These are phyloP conservation scores for Xylaria polymorpha DNA, from an alignment of 2,329 filamentous ascomycete species.

Conservation along the genomic window DNA sequence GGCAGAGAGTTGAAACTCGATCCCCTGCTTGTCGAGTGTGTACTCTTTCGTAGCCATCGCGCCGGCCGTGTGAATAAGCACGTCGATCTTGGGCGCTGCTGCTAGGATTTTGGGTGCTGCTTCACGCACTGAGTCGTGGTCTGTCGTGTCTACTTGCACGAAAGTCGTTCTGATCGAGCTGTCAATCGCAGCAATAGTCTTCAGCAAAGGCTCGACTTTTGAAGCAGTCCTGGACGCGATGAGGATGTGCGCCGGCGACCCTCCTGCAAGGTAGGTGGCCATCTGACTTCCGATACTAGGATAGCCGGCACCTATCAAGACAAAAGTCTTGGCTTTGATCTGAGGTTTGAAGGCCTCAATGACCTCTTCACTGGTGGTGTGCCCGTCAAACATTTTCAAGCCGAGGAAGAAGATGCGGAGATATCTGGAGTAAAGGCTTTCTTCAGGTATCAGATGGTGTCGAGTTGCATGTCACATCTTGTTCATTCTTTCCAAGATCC, in stretches of 20 bases:
- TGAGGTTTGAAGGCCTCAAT: conserved; percentile 41
- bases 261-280: conserved; percentile 39
- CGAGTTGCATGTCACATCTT: neutral
- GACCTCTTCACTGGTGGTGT: conserved; percentile 44
- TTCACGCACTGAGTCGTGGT: conserved; percentile 41
- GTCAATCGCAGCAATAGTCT: conserved; percentile 39
- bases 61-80: conserved; percentile 44
- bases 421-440: neutral
- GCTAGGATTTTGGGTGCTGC: conserved; percentile 40
- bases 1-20: conserved; percentile 57
- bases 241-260: conserved; percentile 42
- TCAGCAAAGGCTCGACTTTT: conserved; percentile 42
- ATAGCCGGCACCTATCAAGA: conserved; percentile 43
- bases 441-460: neutral
- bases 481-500: neutral
- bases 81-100: conserved; percentile 40
- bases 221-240: conserved; percentile 42
- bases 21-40: conserved; percentile 44
- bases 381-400: conserved; percentile 37
- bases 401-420: neutral
- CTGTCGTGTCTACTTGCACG: conserved; percentile 43
- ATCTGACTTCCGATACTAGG: conserved; percentile 43
- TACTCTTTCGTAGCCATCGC: conserved; percentile 44
- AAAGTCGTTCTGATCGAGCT: conserved; percentile 40
- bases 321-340: conserved; percentile 42